phyloP scores from a whole-genome alignment of 148 eudicot genomes.

The Amaranthus hypochondriacus region DNA sequence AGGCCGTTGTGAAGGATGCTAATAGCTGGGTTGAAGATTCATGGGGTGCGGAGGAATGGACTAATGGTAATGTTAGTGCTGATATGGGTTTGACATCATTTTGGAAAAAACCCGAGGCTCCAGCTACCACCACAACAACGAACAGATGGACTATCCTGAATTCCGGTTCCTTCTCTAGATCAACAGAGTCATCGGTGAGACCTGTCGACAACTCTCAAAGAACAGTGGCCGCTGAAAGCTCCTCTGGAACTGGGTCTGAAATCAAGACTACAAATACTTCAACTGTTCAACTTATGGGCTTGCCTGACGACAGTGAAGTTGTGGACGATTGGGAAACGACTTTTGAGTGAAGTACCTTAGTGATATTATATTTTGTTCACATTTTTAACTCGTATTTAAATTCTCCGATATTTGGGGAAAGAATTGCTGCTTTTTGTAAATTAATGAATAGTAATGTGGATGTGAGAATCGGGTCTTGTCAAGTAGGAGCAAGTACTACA shows the following conservation, averaged over 20 bases:
- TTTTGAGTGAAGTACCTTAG: conserved; percentile 38
- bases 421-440: background rate
- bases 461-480: too few relatives aligned
- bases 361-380: background rate
- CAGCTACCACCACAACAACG: conserved; percentile 38
- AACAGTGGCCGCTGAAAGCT: conserved; percentile 10
- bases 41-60: conserved; percentile 68
- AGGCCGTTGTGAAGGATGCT: conserved; percentile 50
- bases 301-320: conserved; percentile 31
- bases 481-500: too few relatives aligned
- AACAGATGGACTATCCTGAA: conserved; percentile 79
- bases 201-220: conserved; percentile 26
- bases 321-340: conserved; percentile 93
- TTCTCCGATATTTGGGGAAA: background rate
- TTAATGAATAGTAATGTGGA: too few relatives aligned
- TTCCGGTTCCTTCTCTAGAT: conserved; percentile 33
- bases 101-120: conserved; percentile 45
- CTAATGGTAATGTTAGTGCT: conserved; percentile 24
- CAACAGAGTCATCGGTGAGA: conserved; percentile 25
- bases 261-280: conserved; percentile 12
- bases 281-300: conserved; percentile 14
- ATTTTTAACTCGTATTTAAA: background rate
- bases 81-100: conserved; percentile 24
- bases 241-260: conserved; percentile 28
- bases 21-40: conserved; percentile 48